Conservation (phyloP, 108 stramenopile species). For the Conticribra weissflogii region DNA sequence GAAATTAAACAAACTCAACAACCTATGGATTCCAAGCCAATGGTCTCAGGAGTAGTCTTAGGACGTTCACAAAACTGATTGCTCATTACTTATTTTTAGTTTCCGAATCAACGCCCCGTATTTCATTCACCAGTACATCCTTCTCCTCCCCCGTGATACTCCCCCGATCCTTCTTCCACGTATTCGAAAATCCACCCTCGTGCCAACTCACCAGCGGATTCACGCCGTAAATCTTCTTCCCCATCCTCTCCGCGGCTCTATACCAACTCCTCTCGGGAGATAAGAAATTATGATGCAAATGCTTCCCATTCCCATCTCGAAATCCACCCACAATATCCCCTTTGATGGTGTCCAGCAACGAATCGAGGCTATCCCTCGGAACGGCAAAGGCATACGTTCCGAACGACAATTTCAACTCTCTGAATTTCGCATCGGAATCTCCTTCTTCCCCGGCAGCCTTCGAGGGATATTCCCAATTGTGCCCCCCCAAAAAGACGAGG, state of each 20-base stretch:
- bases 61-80: no score
- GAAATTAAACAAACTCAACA: no score
- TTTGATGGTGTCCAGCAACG: conserved; percentile 13
- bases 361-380: conserved; percentile 2
- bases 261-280: conserved; percentile 17
- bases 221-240: conserved; percentile 9
- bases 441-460: background rate
- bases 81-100: no score
- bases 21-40: no score
- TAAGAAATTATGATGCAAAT: conserved; percentile 8
- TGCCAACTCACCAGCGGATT: conserved; percentile 21
- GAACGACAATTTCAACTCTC: conserved; percentile 1
- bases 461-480: conserved; percentile 12
- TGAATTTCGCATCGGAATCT: background rate
- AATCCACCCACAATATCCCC: conserved; percentile 14
- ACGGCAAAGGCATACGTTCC: conserved; percentile 16
- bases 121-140: conserved; percentile 2
- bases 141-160: conserved; percentile 19
- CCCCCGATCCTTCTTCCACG: conserved; percentile 12
- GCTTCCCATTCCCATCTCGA: conserved; percentile 7
- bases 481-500: conserved; percentile 17
- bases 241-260: background rate
- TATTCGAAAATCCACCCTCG: conserved; percentile 26
- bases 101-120: conserved; percentile 8
- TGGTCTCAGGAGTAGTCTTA: no score